Percentiles rank a stretch among this genome's conserved stretches.
These are phyloP conservation scores for Pichia norvegensis DNA, from an alignment of 1,139 yeast genomes.

Conservation along the genomic window DNA sequence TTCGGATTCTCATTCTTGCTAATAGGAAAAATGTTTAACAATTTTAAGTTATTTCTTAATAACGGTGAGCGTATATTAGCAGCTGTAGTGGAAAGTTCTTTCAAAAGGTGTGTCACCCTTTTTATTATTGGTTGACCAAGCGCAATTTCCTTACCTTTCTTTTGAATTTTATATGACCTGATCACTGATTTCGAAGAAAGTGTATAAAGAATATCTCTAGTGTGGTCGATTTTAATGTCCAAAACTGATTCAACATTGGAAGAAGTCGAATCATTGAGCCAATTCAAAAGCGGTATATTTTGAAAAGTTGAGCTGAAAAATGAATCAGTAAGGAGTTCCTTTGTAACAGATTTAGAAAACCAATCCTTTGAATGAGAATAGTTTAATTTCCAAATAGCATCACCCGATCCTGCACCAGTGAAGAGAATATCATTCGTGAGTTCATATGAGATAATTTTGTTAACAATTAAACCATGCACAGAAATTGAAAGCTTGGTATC, in stretches of 20 bases:
- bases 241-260: slow-evolving; percentile 46
- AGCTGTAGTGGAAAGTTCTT: slow-evolving; percentile 49
- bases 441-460: slow-evolving; percentile 51
- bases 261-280: slow-evolving; percentile 17
- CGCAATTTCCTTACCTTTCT: slow-evolving; percentile 20
- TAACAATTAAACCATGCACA: slow-evolving; percentile 68
- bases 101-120: slow-evolving; percentile 43
- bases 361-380: slow-evolving; percentile 85
- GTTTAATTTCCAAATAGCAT: slow-evolving; percentile 78
- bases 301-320: slow-evolving; percentile 46
- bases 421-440: slow-evolving; percentile 76
- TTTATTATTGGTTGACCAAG: slow-evolving; percentile 34
- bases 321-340: slow-evolving; percentile 68
- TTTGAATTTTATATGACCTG: slow-evolving; percentile 53
- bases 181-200: slow-evolving; percentile 78
- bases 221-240: slow-evolving; percentile 66
- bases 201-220: slow-evolving; percentile 71
- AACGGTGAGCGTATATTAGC: slow-evolving; percentile 28
- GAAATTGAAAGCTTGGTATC: slow-evolving; percentile 81
- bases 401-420: slow-evolving; percentile 68
- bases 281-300: slow-evolving; percentile 24
- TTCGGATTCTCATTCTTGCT: slow-evolving; percentile 58
- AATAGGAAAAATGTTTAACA: slow-evolving; percentile 58
- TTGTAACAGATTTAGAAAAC: slow-evolving; percentile 77
- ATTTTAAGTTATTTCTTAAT: slow-evolving; percentile 34